A percentile compares a stretch with the other conserved stretches of the same genome.
phyloP scores from a whole-genome alignment of 495 filamentous ascomycete genomes.

The Xylaria venustula region DNA sequence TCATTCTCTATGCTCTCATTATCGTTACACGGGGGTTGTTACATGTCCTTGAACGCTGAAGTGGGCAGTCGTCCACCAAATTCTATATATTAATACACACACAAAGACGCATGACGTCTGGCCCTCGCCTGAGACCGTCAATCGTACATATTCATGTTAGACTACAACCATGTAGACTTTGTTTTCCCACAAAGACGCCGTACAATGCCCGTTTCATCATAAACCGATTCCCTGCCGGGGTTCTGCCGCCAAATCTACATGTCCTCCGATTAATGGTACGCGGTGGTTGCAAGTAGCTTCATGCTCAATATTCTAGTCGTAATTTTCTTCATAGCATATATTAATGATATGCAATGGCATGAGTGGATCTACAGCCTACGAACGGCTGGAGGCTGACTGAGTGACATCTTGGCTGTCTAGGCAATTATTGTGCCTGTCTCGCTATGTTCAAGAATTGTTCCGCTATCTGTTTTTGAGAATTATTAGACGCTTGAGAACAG shows the following conservation, averaged over 20 bases:
- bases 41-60: background rate
- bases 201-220: slow-evolving; percentile 11
- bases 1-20: too few species aligned
- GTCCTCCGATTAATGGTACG: background rate
- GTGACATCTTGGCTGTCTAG: background rate
- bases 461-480: slow-evolving; percentile 35
- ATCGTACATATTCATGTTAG: background rate
- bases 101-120: background rate
- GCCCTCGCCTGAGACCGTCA: background rate
- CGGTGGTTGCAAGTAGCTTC: background rate
- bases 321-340: background rate
- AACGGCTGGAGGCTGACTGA: background rate
- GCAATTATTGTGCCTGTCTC: slow-evolving; percentile 25
- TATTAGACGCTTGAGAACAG: background rate
- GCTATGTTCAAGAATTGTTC: slow-evolving; percentile 41
- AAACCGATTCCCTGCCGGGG: background rate
- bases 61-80: background rate
- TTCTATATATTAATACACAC: slow-evolving; percentile 16
- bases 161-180: slow-evolving; percentile 5
- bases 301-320: background rate
- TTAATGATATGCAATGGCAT: background rate
- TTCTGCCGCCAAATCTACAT: slow-evolving; percentile 10
- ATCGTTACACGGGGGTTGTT: background rate
- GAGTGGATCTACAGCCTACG: background rate
- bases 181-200: slow-evolving; percentile 13